phyloP scores from a whole-genome alignment of 179 eudicot species.

The Gypsophila paniculata region DNA sequence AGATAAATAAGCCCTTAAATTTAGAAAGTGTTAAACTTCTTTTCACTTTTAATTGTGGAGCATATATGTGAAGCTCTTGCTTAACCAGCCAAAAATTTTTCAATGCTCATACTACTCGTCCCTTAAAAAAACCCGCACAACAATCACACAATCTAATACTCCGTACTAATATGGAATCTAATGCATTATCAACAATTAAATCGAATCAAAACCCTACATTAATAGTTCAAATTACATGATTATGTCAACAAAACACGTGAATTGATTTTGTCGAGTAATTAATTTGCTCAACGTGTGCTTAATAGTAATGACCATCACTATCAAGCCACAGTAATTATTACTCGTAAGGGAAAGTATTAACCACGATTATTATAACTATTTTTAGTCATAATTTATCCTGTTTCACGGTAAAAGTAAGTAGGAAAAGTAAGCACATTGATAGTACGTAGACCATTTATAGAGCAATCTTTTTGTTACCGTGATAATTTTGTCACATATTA shows the following conservation, averaged over 20 bases:
- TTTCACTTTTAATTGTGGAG: no score
- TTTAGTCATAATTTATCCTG: conserved; percentile 1
- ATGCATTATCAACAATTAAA: not conserved
- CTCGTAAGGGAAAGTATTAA: not conserved
- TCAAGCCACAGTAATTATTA: conserved; percentile 2
- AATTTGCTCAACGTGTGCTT: conserved; percentile 20
- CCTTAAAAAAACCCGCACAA: not conserved
- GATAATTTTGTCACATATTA: conserved; percentile 12
- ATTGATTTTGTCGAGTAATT: not conserved
- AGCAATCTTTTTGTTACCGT: conserved; percentile 8
- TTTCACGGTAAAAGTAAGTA: not conserved
- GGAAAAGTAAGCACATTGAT: conserved; percentile 3
- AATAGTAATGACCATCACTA: conserved; percentile 11
- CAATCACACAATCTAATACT: not conserved
- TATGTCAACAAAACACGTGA: conserved; percentile 10
- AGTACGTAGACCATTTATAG: conserved; percentile 13
- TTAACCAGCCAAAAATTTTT: no score
- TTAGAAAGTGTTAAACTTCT: no score
- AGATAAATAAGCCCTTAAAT: no score
- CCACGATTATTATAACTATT: not conserved
- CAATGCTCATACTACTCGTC: no score
- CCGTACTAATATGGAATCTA: not conserved
- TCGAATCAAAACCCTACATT: conserved; percentile 10
- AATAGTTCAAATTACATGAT: conserved; percentile 10
- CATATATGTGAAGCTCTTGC: no score